These are phyloP conservation scores for Kodamaea arcana DNA, from an alignment of 1,139 yeast species.

Conservation along the genomic window DNA sequence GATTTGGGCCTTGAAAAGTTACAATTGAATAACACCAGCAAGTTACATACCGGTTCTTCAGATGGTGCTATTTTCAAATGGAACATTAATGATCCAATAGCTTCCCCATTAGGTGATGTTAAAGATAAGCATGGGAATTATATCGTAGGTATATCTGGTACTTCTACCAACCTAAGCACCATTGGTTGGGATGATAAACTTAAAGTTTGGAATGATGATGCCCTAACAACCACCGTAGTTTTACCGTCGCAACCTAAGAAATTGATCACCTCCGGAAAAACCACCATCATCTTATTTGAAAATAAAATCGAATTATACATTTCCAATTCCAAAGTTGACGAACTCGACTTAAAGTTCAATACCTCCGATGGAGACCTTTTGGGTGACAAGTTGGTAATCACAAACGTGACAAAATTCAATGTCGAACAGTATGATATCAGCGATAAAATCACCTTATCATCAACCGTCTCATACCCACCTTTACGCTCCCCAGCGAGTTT, in stretches of 20 bases:
- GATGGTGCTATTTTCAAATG: slow-evolving; percentile 75
- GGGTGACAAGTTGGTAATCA: slow-evolving; percentile 42
- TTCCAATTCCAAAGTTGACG: slow-evolving; percentile 19
- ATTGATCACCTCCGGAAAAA: slow-evolving; percentile 28
- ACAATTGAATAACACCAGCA: no score
- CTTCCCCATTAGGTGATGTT: not conserved
- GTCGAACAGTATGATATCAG: slow-evolving; percentile 26
- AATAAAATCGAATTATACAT: slow-evolving; percentile 33
- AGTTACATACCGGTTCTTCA: slow-evolving; percentile 71
- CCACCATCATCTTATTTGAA: slow-evolving; percentile 47
- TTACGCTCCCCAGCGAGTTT: slow-evolving; percentile 60
- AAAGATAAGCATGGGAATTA: slow-evolving; percentile 48
- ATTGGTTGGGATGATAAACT: slow-evolving; percentile 91
- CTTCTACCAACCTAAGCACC: slow-evolving; percentile 26
- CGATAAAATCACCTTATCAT: slow-evolving; percentile 10
- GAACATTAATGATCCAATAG: slow-evolving; percentile 36
- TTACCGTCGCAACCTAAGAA: slow-evolving; percentile 66
- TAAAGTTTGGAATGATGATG: slow-evolving; percentile 37
- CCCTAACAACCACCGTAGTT: slow-evolving; percentile 21
- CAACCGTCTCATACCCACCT: slow-evolving; percentile 31
- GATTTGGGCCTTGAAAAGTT: slow-evolving; percentile 10
- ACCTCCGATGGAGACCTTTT: slow-evolving; percentile 35
- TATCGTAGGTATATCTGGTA: slow-evolving; percentile 36
- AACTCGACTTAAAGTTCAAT: slow-evolving; percentile 27
- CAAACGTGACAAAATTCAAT: slow-evolving; percentile 43